phyloP scores from a whole-genome alignment of 108 stramenopile species.

The Cyclostephanos tholiformis region DNA sequence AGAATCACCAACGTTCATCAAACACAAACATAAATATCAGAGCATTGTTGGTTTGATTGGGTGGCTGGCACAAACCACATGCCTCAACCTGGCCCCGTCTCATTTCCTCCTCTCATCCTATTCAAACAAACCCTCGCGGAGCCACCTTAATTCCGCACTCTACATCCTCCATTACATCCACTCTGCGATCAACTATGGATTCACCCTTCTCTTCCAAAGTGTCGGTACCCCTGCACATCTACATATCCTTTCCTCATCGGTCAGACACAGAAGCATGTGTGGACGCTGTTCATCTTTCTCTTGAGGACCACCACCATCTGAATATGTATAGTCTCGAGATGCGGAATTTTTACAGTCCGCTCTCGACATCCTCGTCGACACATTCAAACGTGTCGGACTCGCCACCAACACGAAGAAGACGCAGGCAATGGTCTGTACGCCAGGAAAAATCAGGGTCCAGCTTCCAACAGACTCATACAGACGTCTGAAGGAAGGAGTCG shows the following conservation, averaged over 20 bases:
- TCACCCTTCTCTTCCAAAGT: conserved; percentile 8
- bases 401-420: too few relatives aligned
- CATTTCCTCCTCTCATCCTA: conserved; percentile 18
- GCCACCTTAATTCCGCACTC: conserved; percentile 3
- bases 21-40: too few relatives aligned
- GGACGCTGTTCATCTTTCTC: not conserved
- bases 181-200: conserved; percentile 10
- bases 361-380: too few relatives aligned
- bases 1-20: too few relatives aligned
- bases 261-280: not conserved
- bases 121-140: not conserved
- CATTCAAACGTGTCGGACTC: too few relatives aligned
- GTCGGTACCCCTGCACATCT: not conserved
- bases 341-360: too few relatives aligned
- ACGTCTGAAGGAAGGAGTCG: too few relatives aligned
- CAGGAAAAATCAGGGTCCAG: too few relatives aligned
- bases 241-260: not conserved
- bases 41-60: conserved; percentile 30
- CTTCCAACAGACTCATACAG: too few relatives aligned
- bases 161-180: conserved; percentile 21
- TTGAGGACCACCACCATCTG: not conserved
- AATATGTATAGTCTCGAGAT: too few relatives aligned
- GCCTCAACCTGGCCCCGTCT: conserved; percentile 6
- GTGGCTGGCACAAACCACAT: conserved; percentile 20
- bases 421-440: too few relatives aligned